These are phyloP conservation scores for Bisporella sp. DNA, from an alignment of 2,329 filamentous ascomycete genomes.

Conservation along the genomic window DNA sequence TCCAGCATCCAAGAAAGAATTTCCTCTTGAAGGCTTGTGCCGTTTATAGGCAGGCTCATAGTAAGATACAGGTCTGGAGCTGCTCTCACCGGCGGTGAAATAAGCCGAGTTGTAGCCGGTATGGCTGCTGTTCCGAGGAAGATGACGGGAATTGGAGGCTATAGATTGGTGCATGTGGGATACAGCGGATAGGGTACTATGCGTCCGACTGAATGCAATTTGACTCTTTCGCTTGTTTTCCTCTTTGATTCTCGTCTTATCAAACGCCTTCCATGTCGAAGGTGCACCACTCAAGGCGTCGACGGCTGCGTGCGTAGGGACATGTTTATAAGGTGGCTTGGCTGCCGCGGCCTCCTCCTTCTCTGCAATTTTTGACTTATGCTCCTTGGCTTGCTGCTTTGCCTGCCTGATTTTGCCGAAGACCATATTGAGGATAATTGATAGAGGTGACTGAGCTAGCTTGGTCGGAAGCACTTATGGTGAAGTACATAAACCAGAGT, in stretches of 20 bases:
- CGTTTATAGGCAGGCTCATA: constrained; percentile 7
- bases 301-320: constrained; percentile 53
- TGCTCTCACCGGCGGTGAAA: constrained; percentile 18
- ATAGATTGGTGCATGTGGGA: constrained; percentile 13
- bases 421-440: constrained; percentile 24
- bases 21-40: constrained; percentile 12
- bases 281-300: constrained; percentile 51
- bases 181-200: constrained; percentile 16
- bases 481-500: no score
- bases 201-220: constrained; percentile 19
- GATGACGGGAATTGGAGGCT: constrained; percentile 7
- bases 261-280: constrained; percentile 39
- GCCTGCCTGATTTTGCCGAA: constrained; percentile 46
- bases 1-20: constrained; percentile 23
- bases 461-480: no score
- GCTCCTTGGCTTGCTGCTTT: constrained; percentile 48
- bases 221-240: constrained; percentile 24
- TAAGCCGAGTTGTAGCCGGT: constrained; percentile 23
- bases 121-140: constrained; percentile 20
- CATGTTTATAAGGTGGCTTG: constrained; percentile 47
- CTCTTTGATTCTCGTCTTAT: constrained; percentile 24
- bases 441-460: no score
- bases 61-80: constrained; percentile 3
- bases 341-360: constrained; percentile 29
- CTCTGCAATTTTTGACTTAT: constrained; percentile 41